These are phyloP conservation scores for Petunia hybrid DNA, from an alignment of 305 asterid genomes.

Conservation along the genomic window DNA sequence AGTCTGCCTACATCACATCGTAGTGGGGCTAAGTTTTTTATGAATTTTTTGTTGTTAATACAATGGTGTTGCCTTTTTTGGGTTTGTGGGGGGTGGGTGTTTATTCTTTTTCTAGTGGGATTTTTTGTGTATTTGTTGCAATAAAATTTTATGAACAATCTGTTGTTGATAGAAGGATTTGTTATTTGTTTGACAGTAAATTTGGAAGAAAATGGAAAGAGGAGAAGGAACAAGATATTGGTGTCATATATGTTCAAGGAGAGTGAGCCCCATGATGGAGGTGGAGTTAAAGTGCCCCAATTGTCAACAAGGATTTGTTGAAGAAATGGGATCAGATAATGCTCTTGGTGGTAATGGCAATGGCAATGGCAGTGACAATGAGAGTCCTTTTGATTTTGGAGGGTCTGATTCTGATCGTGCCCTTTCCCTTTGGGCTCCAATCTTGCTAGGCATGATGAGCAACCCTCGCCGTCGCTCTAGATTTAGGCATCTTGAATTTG, in stretches of 20 bases:
- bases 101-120: too few relatives aligned
- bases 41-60: neutral
- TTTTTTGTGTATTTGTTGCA: too few relatives aligned
- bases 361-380: slow-evolving; percentile 24
- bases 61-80: too few relatives aligned
- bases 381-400: slow-evolving; percentile 50
- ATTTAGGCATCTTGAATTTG: slow-evolving; percentile 54
- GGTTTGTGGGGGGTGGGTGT: too few relatives aligned
- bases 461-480: slow-evolving; percentile 57
- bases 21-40: neutral
- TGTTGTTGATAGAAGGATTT: neutral
- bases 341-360: neutral
- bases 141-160: neutral
- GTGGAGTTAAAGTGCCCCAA: slow-evolving; percentile 76
- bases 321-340: slow-evolving; percentile 62
- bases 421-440: slow-evolving; percentile 89
- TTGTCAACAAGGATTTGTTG: slow-evolving; percentile 79
- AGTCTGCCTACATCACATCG: too few relatives aligned
- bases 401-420: slow-evolving; percentile 71
- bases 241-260: slow-evolving; percentile 82
- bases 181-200: slow-evolving; percentile 28
- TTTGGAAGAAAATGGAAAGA: slow-evolving; percentile 58
- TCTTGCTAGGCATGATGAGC: slow-evolving; percentile 79
- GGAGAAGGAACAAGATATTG: slow-evolving; percentile 55
- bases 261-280: slow-evolving; percentile 68